Base-by-base conservation (phyloP, 1,139 yeast genomes). In the Yamadazyma trypodendri region DNA sequence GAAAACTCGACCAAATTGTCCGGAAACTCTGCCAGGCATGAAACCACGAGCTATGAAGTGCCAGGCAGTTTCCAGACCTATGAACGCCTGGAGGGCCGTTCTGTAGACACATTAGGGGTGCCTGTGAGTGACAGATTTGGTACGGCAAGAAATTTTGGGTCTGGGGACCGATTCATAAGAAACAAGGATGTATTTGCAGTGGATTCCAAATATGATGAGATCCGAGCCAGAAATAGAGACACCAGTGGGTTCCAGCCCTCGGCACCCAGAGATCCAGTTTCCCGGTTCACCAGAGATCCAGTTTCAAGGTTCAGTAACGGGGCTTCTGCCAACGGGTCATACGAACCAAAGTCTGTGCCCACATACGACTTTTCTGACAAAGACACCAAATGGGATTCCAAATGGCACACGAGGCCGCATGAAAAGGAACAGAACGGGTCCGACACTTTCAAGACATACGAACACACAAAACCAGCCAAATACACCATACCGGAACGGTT, bases 11-110 rank as follows among this genome's bases (percentile, higher is more conserved):
- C 41, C 2, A 36, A 33, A 20, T 31, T 40, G 18, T 45, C 43
- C 21, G 7, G 21, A 9, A 37, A 35, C 13, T 43, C 54, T 9
- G 29, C n/a, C n/a, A n/a, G n/a, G n/a, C n/a, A n/a, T n/a, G n/a
- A n/a, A n/a, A n/a, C n/a, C n/a, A n/a, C n/a, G n/a, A n/a, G n/a
- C n/a, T n/a, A n/a, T n/a, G n/a, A n/a, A 50, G 18, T 55, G 49
- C 38, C 65, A 58, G 29, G 29, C n/a, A 6, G 12, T 11, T 27
- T 27, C 29, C 13, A 27, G 4, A 11, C 29, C 18, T 27, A 27
- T 10, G 20, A 15, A 11, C 13, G 20, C 6, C 11, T 15, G 4
- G 20, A 15, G 18, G 6, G 17, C 12, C 16, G 5, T 5, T 5
- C 12, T 6, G 14, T 4, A 12, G 28, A 14, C 11, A 25, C 12